Evolutionary conservation across 2,329 filamentous ascomycete species (phyloP).

Genomic region (Hymenoscyphus repandus): DNA sequence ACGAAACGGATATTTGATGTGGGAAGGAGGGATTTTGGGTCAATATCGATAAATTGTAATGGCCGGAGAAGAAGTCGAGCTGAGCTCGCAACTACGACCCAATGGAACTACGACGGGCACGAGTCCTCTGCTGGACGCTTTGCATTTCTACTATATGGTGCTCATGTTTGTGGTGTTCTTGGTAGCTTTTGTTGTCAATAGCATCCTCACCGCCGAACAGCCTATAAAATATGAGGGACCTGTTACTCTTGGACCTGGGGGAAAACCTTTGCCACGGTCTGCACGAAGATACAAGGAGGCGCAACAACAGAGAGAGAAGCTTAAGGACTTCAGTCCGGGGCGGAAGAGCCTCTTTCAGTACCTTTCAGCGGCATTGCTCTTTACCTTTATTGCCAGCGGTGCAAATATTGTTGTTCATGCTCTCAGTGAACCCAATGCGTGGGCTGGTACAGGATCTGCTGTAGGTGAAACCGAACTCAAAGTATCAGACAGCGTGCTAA

Average conservation of each 20-base stretch:
- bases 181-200: constrained; percentile 54
- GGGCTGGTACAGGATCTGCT: constrained; percentile 73
- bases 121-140: constrained; percentile 22
- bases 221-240: constrained; percentile 30
- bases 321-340: constrained; percentile 53
- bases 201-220: constrained; percentile 46
- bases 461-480: constrained; percentile 45
- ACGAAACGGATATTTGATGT: constrained; percentile 25
- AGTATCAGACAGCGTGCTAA: constrained; percentile 13
- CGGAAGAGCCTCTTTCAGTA: constrained; percentile 71
- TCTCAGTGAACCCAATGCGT: constrained; percentile 66
- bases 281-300: constrained; percentile 39
- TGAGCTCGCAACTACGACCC: constrained; percentile 18
- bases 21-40: constrained; percentile 23
- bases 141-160: constrained; percentile 51
- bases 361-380: constrained; percentile 63
- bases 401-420: constrained; percentile 70
- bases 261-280: constrained; percentile 67
- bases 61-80: constrained; percentile 24
- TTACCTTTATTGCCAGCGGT: constrained; percentile 73
- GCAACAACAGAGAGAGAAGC: constrained; percentile 36
- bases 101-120: constrained; percentile 14
- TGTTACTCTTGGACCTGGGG: constrained; percentile 69
- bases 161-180: constrained; percentile 61
- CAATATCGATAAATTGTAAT: constrained; percentile 26